Base-by-base conservation (phyloP, 2,329 filamentous ascomycete genomes). In the Clarireedia hainanense region DNA sequence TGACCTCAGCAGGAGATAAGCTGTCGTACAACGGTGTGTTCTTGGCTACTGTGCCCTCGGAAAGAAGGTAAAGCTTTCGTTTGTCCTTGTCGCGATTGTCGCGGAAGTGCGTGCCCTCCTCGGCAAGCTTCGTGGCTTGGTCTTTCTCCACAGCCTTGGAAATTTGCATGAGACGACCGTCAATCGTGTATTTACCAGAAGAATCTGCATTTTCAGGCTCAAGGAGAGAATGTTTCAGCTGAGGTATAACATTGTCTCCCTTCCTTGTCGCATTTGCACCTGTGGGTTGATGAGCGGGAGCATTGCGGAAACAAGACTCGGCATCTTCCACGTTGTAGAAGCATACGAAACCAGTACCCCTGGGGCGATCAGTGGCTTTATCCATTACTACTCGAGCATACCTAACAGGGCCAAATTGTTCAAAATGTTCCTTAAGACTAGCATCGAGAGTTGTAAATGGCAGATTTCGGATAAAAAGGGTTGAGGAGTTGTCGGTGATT, bases 361-460 rank as follows among this genome's bases (percentile, higher is more conserved):
- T 89, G 2, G 94, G 89, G 51, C 89, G 85, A 63, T 91, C 91
- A 0, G 90, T 96, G 24, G 84, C 82, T 47, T 80, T 85, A 68
- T 99, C 92, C 68, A 95, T 81, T 39, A 99, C 95, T 9, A 96
- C 85, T 61, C 95, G 82, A 5, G 92, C 94, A 69, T 97, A 99
- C 39, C 91, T 83, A 40, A 96, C 76, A n/a, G 80, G 80, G 26
- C 94, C 95, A 66, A 99, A 97, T 65, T 86, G 78, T n/a, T 76
- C 76, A 67, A 99, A 99, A 69, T 96, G 92, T 50, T 85, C 79
- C 68, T 91, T 87, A 46, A 99, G 80, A 49, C 83, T 79, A 51
- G 91, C 86, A 65, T 99, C 91, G 17, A 87, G 88, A 45, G 84
- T 85, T 2, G 87, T 91, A 71, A 95, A 99, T 0, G 95, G 92